A percentile compares a stretch with the other conserved stretches of the same genome.
Evolutionary conservation across 257 asterid species (phyloP).

Genomic region (Avicennia marina): DNA sequence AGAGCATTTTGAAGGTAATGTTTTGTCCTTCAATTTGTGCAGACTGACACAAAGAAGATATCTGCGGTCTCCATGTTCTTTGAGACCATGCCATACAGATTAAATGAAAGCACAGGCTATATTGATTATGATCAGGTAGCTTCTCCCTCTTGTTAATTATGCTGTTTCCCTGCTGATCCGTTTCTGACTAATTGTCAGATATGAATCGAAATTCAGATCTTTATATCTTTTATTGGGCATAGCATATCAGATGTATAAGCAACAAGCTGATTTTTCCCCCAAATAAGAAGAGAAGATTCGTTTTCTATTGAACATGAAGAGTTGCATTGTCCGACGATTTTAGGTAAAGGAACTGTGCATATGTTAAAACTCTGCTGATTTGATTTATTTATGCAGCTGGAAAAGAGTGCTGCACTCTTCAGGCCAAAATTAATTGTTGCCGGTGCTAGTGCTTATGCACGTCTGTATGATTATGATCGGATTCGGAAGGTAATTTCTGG

Average conservation of each 20-base stretch:
- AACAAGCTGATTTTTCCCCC: too few relatives aligned
- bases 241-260: too few relatives aligned
- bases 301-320: too few relatives aligned
- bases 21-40: conserved; percentile 16
- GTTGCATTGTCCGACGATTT: too few relatives aligned
- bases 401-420: conserved; percentile 83
- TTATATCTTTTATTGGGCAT: too few relatives aligned
- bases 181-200: too few relatives aligned
- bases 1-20: conserved; percentile 4
- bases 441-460: conserved; percentile 98
- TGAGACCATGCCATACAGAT: conserved; percentile 98
- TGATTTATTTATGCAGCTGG: conserved; percentile 52
- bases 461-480: conserved; percentile 82
- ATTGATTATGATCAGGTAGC: conserved; percentile 90
- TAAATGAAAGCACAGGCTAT: conserved; percentile 87
- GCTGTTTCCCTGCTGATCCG: too few relatives aligned
- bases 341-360: not conserved
- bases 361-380: conserved; percentile 3
- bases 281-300: too few relatives aligned
- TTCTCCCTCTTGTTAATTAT: not conserved
- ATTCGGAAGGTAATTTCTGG: conserved; percentile 60
- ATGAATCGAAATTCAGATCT: too few relatives aligned
- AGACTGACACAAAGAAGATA: conserved; percentile 98
- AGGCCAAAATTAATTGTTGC: conserved; percentile 94
- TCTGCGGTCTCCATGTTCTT: conserved; percentile 97